Evolutionary conservation across 768 basidiomycete genomes (phyloP), one percentile per base, ranked within the genome.

Genomic region (Leucocoprinus sp.): DNA sequence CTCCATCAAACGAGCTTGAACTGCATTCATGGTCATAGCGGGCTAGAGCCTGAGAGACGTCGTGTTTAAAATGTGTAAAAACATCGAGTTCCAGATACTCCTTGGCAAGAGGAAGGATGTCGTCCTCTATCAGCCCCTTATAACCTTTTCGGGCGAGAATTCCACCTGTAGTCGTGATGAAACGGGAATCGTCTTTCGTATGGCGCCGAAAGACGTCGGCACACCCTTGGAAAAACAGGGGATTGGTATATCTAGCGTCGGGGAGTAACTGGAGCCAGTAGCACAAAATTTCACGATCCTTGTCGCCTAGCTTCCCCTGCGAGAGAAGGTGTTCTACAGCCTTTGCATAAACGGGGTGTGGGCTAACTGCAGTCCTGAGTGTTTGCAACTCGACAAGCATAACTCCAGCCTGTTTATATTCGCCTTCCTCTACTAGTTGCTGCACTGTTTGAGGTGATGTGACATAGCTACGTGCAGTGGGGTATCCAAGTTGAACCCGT

Each of bases 111-210:
- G 66, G 64, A 8, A 61, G 26, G 41, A 66, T 48, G 18, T 55
- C 48, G 5, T 54, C 37, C 29, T 52, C 27, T 8, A 63, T 55
- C 5, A 63, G 27, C 12, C 33, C 5, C 5, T 29, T 45, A 45
- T 71, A 72, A 0, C 80, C 80, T 52, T 75, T 78, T 14, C 62
- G 58, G 2, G 70, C 70, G n/a, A 66, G 62, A 3, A 67, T 57
- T 35, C 67, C 43, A 15, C 68, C 74, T 39, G 78, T 73, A 11
- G 57, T 63, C 44, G 66, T 54, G 12, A 75, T 49, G 19, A 75
- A 60, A 1, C 56, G 41, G 19, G 75, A 54, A 8, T 67, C 55
- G 8, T 55, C 11, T n/a, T 28, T 36, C 5, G 26, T 11, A 22
- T 48, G 46, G 9, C n/a, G 40, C 34, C 46, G 33, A 14, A 48